Conservation (phyloP, 371 early-diverging fungal genomes). For the Homolaphlyctis polyrhiza region DNA sequence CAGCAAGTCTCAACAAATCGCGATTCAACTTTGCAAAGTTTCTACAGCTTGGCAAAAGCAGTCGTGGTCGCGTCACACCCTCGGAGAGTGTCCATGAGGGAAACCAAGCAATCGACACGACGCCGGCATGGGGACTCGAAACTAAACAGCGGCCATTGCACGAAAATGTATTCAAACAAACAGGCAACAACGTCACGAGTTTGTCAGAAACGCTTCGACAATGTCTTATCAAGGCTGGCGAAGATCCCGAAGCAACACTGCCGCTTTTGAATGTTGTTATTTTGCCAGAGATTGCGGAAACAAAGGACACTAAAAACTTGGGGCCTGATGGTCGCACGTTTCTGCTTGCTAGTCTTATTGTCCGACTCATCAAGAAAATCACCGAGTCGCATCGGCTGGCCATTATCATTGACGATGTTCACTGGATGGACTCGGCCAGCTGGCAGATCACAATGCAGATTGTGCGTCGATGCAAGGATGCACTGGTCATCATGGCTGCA, state of each 20-base stretch:
- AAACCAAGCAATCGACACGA: too few relatives aligned
- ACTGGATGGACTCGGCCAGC: conserved; percentile 10
- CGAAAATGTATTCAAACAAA: too few relatives aligned
- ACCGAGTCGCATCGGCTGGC: background rate
- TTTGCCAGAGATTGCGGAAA: conserved; percentile 2
- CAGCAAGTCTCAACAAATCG: too few relatives aligned
- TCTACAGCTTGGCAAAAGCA: background rate
- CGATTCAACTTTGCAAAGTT: background rate
- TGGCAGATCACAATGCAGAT: conserved; percentile 6
- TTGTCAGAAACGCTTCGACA: background rate
- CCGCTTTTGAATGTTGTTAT: conserved; percentile 9
- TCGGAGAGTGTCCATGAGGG: too few relatives aligned
- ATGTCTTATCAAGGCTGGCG: conserved; percentile 1
- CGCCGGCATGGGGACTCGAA: too few relatives aligned
- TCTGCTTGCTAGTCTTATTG: conserved; percentile 1
- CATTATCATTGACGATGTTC: conserved; percentile 7
- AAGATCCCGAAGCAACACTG: conserved; percentile 3
- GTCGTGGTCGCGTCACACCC: too few relatives aligned
- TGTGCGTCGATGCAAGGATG: background rate
- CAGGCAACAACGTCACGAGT: too few relatives aligned
- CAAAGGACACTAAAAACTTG: conserved; percentile 1
- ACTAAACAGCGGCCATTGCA: too few relatives aligned
- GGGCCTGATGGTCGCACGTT: conserved; percentile 3
- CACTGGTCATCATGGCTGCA: background rate
- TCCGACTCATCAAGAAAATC: background rate